A percentile compares a stretch with the other conserved stretches of the same genome.
phyloP scores from a whole-genome alignment of 140 eudicot genomes.

The Flaveria floridana region DNA sequence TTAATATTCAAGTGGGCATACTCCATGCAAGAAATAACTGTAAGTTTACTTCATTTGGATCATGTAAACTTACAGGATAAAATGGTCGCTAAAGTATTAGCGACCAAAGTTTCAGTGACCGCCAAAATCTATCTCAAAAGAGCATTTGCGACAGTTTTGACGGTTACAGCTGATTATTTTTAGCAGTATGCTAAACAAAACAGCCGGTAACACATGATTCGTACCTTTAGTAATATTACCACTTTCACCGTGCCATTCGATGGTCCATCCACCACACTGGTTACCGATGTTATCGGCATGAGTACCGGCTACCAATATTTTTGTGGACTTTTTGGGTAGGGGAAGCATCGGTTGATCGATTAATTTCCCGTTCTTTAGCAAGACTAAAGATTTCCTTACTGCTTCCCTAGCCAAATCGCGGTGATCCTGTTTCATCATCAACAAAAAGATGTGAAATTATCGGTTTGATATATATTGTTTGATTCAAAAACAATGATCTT shows the following conservation, averaged over 20 bases:
- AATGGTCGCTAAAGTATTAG: too few species aligned
- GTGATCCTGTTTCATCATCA: constrained; percentile 35
- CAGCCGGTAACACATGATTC: neutral
- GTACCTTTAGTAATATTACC: constrained; percentile 45
- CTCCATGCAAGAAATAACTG: neutral
- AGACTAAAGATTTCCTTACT: constrained; percentile 51
- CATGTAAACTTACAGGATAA: too few species aligned
- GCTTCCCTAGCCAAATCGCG: constrained; percentile 54
- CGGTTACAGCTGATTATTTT: too few species aligned
- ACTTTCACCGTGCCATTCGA: constrained; percentile 46
- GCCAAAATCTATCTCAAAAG: too few species aligned
- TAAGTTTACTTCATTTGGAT: neutral
- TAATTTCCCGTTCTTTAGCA: constrained; percentile 46
- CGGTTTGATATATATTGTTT: neutral
- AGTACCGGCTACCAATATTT: constrained; percentile 47
- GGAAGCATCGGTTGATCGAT: constrained; percentile 41
- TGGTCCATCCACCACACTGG: constrained; percentile 63
- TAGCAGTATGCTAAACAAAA: neutral
- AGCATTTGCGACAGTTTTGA: too few species aligned
- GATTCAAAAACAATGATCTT: neutral
- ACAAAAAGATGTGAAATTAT: neutral
- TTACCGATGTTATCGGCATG: constrained; percentile 51
- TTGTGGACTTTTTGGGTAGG: constrained; percentile 39
- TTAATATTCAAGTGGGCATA: neutral
- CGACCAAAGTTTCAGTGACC: too few species aligned